Percentiles rank a stretch among this genome's conserved stretches.
Conservation (phyloP, 805 yeast genomes). For the Cyberlindnera euphorbiiphila region DNA sequence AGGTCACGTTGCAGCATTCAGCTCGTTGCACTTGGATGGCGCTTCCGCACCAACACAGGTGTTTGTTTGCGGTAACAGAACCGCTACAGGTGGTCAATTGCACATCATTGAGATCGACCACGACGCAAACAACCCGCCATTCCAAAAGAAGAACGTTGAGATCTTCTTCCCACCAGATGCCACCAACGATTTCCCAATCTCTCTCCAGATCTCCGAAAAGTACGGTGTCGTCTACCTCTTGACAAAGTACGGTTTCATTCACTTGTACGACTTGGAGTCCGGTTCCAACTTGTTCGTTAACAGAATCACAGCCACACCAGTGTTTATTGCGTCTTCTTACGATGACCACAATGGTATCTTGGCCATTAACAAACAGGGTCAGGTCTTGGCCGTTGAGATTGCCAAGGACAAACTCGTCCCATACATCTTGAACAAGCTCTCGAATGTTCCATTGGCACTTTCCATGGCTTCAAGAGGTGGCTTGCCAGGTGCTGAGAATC, state of each 20-base stretch:
- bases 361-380: conserved; percentile 92
- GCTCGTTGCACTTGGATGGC: conserved; percentile 68
- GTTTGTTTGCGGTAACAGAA: conserved; percentile 89
- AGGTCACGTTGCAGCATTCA: conserved; percentile 94
- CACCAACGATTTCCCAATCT: conserved; percentile 91
- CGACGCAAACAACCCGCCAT: conserved; percentile 78
- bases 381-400: conserved; percentile 88
- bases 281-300: conserved; percentile 92
- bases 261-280: conserved; percentile 88
- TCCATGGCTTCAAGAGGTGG: conserved; percentile 93
- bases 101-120: conserved; percentile 97
- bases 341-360: conserved; percentile 77
- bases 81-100: conserved; percentile 70
- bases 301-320: conserved; percentile 93
- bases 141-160: conserved; percentile 85
- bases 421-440: conserved; percentile 79
- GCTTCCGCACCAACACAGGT: conserved; percentile 70
- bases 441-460: conserved; percentile 83
- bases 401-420: conserved; percentile 83
- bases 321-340: conserved; percentile 81
- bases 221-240: conserved; percentile 86
- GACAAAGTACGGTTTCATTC: conserved; percentile 96
- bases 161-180: conserved; percentile 97
- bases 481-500: conserved; percentile 92
- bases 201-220: conserved; percentile 78